Evolutionary conservation across 331 rosid species (phyloP).

Genomic region (Quercus lobata): DNA sequence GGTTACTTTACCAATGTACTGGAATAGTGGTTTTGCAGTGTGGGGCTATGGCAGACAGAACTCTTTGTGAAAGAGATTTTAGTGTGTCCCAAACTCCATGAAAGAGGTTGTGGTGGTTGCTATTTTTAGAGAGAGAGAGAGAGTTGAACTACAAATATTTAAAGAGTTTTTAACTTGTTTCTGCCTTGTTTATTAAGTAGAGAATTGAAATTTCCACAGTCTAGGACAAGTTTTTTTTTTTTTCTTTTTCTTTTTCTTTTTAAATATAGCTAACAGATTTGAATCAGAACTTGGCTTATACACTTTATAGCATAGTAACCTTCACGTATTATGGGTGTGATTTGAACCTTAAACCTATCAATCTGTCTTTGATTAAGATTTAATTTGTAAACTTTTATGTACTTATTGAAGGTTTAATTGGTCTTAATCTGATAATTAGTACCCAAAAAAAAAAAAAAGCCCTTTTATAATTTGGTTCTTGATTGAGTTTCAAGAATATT

Average conservation of each 20-base stretch:
- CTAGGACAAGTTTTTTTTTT: background rate
- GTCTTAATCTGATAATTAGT: background rate
- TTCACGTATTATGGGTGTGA: too few species aligned
- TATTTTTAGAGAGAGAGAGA: conserved; percentile 33
- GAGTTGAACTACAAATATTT: background rate
- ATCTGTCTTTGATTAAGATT: background rate
- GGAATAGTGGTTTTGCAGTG: conserved; percentile 26
- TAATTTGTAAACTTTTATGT: background rate
- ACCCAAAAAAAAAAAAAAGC: too few species aligned
- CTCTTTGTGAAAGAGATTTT: conserved; percentile 4
- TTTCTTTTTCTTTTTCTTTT: too few species aligned
- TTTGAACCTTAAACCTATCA: too few species aligned
- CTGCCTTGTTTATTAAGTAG: background rate
- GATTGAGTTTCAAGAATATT: too few species aligned
- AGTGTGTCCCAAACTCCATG: conserved; percentile 55
- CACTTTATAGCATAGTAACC: too few species aligned
- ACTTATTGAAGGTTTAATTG: background rate
- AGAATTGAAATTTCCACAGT: background rate
- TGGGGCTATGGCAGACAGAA: conserved; percentile 25
- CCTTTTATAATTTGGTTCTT: too few species aligned
- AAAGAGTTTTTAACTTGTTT: background rate
- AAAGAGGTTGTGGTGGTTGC: conserved; percentile 38
- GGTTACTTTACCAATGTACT: conserved; percentile 29
- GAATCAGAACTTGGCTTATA: too few species aligned
- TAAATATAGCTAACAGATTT: too few species aligned